A percentile compares a stretch with the other conserved stretches of the same genome.
Evolutionary conservation across 179 eudicot species (phyloP).

Genomic region (Camellia oleifera): DNA sequence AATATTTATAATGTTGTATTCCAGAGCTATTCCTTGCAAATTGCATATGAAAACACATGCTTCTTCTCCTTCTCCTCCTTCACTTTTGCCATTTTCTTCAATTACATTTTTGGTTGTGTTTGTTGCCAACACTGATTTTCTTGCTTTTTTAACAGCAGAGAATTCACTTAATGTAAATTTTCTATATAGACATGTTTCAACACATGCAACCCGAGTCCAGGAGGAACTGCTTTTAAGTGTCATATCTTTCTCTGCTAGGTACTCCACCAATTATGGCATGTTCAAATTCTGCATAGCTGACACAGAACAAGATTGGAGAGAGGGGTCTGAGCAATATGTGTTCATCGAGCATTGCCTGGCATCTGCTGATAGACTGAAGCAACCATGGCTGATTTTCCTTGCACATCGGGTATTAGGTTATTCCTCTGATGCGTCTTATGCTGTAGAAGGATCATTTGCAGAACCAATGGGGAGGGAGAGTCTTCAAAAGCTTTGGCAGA

Average conservation of each 20-base stretch:
- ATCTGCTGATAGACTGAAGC: slow-evolving; percentile 58
- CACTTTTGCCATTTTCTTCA: not conserved
- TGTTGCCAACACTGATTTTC: not conserved
- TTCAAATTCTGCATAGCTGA: slow-evolving; percentile 58
- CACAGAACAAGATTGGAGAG: slow-evolving; percentile 65
- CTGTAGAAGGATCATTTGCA: slow-evolving; percentile 36
- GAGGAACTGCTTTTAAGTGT: not conserved
- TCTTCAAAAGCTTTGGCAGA: slow-evolving; percentile 64
- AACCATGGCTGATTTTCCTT: slow-evolving; percentile 59
- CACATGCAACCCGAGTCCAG: not conserved
- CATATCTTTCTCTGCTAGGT: slow-evolving; percentile 25
- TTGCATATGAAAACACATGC: not conserved
- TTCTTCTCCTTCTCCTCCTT: not conserved
- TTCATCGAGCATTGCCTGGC: slow-evolving; percentile 62
- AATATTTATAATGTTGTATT: not conserved
- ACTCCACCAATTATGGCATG: slow-evolving; percentile 57
- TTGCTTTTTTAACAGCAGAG: not conserved
- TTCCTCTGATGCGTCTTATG: slow-evolving; percentile 42
- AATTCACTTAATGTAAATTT: not conserved
- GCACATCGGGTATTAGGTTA: slow-evolving; percentile 65
- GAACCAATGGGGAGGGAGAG: slow-evolving; percentile 73
- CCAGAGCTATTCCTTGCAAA: not conserved
- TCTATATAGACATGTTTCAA: not conserved
- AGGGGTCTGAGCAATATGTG: slow-evolving; percentile 50
- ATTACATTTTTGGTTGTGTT: not conserved